Base-by-base conservation (phyloP, 306 rosid genomes). In the Fragaria nilgerrensis region DNA sequence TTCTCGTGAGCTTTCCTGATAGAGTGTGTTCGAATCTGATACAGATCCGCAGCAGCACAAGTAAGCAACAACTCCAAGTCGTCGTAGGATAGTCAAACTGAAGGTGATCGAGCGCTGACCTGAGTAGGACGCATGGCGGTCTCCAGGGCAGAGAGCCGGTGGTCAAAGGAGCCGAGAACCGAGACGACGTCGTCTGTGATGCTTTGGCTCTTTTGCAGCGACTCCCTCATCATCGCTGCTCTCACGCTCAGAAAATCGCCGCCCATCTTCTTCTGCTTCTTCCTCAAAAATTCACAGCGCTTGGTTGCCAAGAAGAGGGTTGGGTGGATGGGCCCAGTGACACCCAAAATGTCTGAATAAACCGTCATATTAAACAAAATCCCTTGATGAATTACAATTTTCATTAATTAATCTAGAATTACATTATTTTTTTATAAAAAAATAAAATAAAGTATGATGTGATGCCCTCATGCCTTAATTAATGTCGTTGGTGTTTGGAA, bases 101-200 rank as follows among this genome's bases (percentile, higher is more conserved):
- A 45, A 76, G 81, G 19, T 12, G 48, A 73, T 65, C 56, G 65
- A 74, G 77, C 23, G 27, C 0, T 27, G 75, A 88, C 98, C 98
- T 95, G 98, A 82, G 98, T 95, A 10, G 98, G 98, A 25, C 98
- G 95, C 98, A 95, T 95, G 88, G 98, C 98, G 80, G 91, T 88
- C 82, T 95, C 98, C 29, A 95, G 97, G 75, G 93, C 97, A 3
- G 98, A 90, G 81, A 95, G 97, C 75, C 98, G 98, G 85, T 95
- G 97, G 76, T 95, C 98, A 55, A 95, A 95, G 83, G 97, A 95
- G 23, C 98, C 97, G 0, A 92, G 97, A 68, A 92, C 89, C 49
- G 99, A 49, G 64, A 95, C 99, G 6, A 95, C 99, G 75, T 84
- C 88, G 76, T 92, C 99, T 0, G 97, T 88, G 70, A 95, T 95